Evolutionary conservation across 2,329 filamentous ascomycete genomes (phyloP).

Genomic region (Periconia macrospinosa): DNA sequence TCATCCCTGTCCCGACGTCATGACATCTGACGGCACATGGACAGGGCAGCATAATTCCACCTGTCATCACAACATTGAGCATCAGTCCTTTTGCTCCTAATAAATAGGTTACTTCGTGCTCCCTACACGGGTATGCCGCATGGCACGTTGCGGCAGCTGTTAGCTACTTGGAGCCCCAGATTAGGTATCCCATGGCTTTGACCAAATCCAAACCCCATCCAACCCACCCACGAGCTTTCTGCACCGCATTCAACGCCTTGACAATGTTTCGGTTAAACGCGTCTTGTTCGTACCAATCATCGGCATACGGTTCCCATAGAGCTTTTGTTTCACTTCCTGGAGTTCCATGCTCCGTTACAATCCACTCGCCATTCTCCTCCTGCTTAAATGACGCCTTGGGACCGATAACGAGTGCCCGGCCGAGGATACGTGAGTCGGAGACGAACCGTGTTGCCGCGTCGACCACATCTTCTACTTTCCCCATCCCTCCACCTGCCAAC

Average conservation of each 20-base stretch:
- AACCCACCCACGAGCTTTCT: slow-evolving; percentile 56
- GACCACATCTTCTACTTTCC: slow-evolving; percentile 61
- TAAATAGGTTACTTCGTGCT: no score
- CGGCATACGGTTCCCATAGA: slow-evolving; percentile 63
- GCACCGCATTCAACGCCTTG: slow-evolving; percentile 56
- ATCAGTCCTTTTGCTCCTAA: no score
- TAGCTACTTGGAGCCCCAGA: neutral
- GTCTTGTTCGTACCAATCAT: slow-evolving; percentile 62
- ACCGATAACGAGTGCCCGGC: slow-evolving; percentile 61
- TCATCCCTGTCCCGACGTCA: neutral
- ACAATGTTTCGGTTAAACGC: slow-evolving; percentile 59
- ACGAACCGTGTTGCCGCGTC: slow-evolving; percentile 65
- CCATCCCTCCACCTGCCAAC: slow-evolving; percentile 60
- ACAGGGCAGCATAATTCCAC: no score
- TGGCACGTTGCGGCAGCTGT: no score
- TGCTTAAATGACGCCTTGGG: slow-evolving; percentile 56
- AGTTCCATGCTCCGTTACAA: slow-evolving; percentile 25
- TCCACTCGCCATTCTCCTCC: slow-evolving; percentile 40
- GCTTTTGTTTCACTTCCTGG: slow-evolving; percentile 45
- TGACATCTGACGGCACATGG: no score
- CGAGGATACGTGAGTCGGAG: slow-evolving; percentile 60
- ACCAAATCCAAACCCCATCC: slow-evolving; percentile 51
- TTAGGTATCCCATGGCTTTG: slow-evolving; percentile 18
- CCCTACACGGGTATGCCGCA: no score
- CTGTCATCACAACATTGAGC: no score